A percentile compares a stretch with the other conserved stretches of the same genome.
These are phyloP conservation scores for Aspergillus egyptiacus DNA, from an alignment of 495 filamentous ascomycete genomes.

Conservation along the genomic window DNA sequence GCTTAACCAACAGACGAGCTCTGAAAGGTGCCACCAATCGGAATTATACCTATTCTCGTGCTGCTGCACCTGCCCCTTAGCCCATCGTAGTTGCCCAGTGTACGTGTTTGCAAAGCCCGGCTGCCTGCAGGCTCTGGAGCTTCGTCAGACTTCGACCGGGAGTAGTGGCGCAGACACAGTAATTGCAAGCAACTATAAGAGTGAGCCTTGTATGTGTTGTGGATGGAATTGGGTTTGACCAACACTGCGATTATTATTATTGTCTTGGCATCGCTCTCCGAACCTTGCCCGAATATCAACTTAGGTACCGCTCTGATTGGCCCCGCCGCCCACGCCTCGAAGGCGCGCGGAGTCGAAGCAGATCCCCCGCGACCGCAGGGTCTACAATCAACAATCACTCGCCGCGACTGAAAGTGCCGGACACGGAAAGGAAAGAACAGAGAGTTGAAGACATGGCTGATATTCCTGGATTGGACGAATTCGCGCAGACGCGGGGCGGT, in stretches of 20 bases:
- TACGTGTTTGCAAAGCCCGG: background rate
- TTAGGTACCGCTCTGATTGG: constrained; percentile 18
- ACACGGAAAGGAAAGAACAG: background rate
- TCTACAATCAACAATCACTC: constrained; percentile 5
- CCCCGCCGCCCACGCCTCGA: constrained; percentile 1
- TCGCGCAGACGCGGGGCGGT: constrained; percentile 59
- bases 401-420: background rate
- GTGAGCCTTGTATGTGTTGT: background rate
- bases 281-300: too few relatives aligned
- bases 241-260: too few relatives aligned
- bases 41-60: too few relatives aligned
- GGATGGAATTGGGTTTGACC: too few relatives aligned
- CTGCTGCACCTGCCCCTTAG: too few relatives aligned
- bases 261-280: too few relatives aligned
- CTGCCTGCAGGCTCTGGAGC: background rate
- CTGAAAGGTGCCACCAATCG: too few relatives aligned
- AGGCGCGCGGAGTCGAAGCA: constrained; percentile 11
- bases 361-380: constrained; percentile 10
- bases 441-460: constrained; percentile 22
- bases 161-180: too few relatives aligned
- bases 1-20: too few relatives aligned
- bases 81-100: too few relatives aligned
- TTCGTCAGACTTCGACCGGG: background rate
- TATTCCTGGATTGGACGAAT: constrained; percentile 36
- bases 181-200: background rate